phyloP scores from a whole-genome alignment of 768 basidiomycete species.

The Pisolithus sp. region DNA sequence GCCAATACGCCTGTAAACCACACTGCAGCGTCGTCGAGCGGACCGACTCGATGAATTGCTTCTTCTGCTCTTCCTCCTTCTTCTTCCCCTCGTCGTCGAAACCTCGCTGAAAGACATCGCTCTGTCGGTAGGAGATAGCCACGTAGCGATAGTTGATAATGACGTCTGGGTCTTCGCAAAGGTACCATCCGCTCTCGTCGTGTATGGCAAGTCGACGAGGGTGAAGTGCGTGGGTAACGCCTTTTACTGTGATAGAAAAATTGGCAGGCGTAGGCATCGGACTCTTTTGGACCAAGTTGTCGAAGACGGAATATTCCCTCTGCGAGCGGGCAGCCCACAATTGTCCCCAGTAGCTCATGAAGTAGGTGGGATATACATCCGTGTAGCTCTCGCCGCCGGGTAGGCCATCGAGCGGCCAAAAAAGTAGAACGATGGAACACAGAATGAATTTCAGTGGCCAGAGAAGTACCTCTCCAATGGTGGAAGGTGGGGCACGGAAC shows the following conservation, averaged over 20 bases:
- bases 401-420: conserved; percentile 7
- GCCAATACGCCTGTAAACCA: conserved; percentile 12
- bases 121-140: conserved; percentile 12
- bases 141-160: conserved; percentile 9
- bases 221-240: conserved; percentile 8
- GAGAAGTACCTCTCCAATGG: not conserved
- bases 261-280: conserved; percentile 2
- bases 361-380: conserved; percentile 2
- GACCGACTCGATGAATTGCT: conserved; percentile 5
- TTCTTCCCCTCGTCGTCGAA: not conserved
- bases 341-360: conserved; percentile 9
- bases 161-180: not conserved
- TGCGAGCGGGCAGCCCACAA: conserved; percentile 18
- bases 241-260: not conserved
- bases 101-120: conserved; percentile 7
- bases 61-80: conserved; percentile 2
- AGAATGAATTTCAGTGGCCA: conserved; percentile 6
- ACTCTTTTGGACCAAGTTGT: not conserved
- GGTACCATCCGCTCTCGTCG: conserved; percentile 3
- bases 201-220: conserved; percentile 9
- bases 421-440: conserved; percentile 4
- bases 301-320: conserved; percentile 10
- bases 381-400: not conserved
- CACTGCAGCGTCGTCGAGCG: conserved; percentile 1
- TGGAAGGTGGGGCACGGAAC: conserved; percentile 2